phyloP scores from a whole-genome alignment of 768 basidiomycete genomes.

The Suillus paluster region DNA sequence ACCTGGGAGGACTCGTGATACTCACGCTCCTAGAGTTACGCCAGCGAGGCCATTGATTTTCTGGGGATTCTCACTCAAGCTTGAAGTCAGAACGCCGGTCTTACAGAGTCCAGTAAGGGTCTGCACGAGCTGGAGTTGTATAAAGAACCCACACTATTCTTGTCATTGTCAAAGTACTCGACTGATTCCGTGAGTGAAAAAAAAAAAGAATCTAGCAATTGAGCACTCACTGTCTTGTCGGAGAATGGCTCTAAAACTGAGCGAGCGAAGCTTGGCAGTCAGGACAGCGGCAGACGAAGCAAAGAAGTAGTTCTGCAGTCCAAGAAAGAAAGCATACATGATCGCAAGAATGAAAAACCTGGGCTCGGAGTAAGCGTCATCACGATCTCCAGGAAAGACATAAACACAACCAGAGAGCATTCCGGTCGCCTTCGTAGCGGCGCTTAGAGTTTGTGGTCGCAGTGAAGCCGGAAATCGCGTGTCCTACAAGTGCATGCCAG shows the following conservation, averaged over 20 bases:
- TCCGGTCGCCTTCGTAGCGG: neutral
- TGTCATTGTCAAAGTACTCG: slow-evolving; percentile 88
- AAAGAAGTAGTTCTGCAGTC: slow-evolving; percentile 42
- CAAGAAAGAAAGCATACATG: slow-evolving; percentile 39
- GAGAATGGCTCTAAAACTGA: slow-evolving; percentile 45
- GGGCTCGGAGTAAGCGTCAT: slow-evolving; percentile 32
- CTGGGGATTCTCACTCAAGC: slow-evolving; percentile 84
- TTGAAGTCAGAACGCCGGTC: slow-evolving; percentile 82
- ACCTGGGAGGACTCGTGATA: slow-evolving; percentile 9
- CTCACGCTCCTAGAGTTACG: slow-evolving; percentile 79
- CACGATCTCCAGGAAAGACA: slow-evolving; percentile 31
- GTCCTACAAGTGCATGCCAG: neutral
- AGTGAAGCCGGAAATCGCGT: slow-evolving; percentile 14
- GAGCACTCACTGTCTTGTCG: slow-evolving; percentile 48
- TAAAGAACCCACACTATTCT: slow-evolving; percentile 61
- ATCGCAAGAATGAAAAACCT: slow-evolving; percentile 42
- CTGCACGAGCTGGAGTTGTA: slow-evolving; percentile 12
- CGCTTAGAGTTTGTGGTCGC: slow-evolving; percentile 3
- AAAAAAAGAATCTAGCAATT: neutral
- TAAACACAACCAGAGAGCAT: slow-evolving; percentile 22
- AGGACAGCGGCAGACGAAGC: slow-evolving; percentile 41
- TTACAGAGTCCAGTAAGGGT: slow-evolving; percentile 27
- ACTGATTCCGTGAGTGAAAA: slow-evolving; percentile 48
- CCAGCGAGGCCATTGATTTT: slow-evolving; percentile 90
- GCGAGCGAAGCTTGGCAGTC: slow-evolving; percentile 41